A percentile compares a stretch with the other conserved stretches of the same genome.
These are phyloP conservation scores for Perkinsus chesapeaki DNA, from an alignment of 169 alveolate species.

Conservation along the genomic window DNA sequence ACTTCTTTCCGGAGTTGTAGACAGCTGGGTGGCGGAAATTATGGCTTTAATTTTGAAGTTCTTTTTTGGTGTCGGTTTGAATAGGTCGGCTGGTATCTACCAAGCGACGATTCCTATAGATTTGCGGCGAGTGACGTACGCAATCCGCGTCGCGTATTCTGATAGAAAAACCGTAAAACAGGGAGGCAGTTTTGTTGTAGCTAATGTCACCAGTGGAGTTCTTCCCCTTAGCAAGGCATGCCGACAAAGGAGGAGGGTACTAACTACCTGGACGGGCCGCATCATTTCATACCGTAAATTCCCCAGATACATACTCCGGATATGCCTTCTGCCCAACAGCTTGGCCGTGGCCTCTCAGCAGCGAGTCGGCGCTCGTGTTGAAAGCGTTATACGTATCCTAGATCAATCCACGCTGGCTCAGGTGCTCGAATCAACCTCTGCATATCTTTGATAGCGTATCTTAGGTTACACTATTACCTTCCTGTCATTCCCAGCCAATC, in stretches of 20 bases:
- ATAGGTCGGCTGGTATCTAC: no score
- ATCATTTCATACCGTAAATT: background rate
- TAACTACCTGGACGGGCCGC: background rate
- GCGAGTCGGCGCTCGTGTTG: background rate
- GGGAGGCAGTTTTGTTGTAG: no score
- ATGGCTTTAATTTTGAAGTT: no score
- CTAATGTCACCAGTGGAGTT: background rate
- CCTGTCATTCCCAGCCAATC: background rate
- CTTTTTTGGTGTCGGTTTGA: no score
- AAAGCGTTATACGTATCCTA: background rate
- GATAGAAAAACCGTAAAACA: no score
- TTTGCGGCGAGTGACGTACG: no score
- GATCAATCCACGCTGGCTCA: background rate
- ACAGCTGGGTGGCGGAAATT: no score
- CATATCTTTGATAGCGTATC: background rate
- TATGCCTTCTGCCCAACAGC: background rate
- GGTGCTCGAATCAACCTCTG: background rate
- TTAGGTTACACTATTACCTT: background rate
- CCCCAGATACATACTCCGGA: background rate
- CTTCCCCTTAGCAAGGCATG: background rate
- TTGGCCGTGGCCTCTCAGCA: background rate
- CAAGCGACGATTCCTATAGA: no score
- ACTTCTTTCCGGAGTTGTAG: no score
- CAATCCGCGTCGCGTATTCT: no score
- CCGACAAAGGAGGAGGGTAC: background rate